Evolutionary conservation across 495 filamentous ascomycete species (phyloP).

Genomic region (Xylaria bambusicola): DNA sequence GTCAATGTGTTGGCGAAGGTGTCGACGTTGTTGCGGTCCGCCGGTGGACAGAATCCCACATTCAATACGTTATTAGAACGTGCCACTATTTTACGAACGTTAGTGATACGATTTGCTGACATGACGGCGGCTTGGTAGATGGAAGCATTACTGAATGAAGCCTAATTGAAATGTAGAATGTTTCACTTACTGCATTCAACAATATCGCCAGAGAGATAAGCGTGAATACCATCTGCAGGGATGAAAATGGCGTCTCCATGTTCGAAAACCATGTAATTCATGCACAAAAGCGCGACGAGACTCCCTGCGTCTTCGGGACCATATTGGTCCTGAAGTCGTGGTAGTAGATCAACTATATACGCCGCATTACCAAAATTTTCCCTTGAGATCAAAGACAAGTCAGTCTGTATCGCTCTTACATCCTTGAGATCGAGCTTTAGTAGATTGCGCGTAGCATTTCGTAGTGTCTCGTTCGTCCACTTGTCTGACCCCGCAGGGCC

Average conservation of each 20-base stretch:
- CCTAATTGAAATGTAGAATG: no score
- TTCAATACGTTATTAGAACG: slow-evolving; percentile 79
- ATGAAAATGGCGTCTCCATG: slow-evolving; percentile 72
- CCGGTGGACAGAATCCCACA: slow-evolving; percentile 69
- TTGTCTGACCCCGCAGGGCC: slow-evolving; percentile 43
- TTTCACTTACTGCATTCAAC: slow-evolving; percentile 64
- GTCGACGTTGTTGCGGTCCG: slow-evolving; percentile 63
- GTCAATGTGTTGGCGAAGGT: slow-evolving; percentile 62
- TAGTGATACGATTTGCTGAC: neutral
- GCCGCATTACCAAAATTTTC: slow-evolving; percentile 53
- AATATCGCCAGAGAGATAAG: slow-evolving; percentile 76
- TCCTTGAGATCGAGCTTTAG: slow-evolving; percentile 55
- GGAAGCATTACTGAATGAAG: no score
- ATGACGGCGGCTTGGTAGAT: no score
- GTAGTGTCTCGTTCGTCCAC: slow-evolving; percentile 65
- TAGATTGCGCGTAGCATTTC: slow-evolving; percentile 57
- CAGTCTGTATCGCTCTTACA: slow-evolving; percentile 51
- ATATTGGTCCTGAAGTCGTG: slow-evolving; percentile 67
- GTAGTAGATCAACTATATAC: slow-evolving; percentile 64
- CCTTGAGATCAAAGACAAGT: slow-evolving; percentile 50
- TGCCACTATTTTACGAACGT: slow-evolving; percentile 50
- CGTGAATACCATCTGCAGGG: slow-evolving; percentile 77
- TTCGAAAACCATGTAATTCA: slow-evolving; percentile 71
- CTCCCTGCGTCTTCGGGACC: slow-evolving; percentile 59
- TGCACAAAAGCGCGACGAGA: slow-evolving; percentile 66